A percentile compares a stretch with the other conserved stretches of the same genome.
Conservation (phyloP, 129 eudicot genomes). For the Calendula officinalis region DNA sequence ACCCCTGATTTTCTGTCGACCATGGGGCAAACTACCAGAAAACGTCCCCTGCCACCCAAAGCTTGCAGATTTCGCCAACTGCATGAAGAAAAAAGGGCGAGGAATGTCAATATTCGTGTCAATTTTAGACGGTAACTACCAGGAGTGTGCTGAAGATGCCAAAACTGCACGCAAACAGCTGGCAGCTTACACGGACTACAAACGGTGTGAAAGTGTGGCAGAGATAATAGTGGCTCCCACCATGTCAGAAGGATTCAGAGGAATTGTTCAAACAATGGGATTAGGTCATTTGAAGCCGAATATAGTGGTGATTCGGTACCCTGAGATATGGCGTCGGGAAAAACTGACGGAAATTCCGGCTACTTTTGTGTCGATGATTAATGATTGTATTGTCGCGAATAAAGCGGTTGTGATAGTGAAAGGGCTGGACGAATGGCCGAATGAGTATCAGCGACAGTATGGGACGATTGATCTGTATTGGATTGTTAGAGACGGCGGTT, state of each 20-base stretch:
- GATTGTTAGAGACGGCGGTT: slow-evolving; percentile 91
- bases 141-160: slow-evolving; percentile 80
- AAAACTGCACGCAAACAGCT: slow-evolving; percentile 70
- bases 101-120: slow-evolving; percentile 85
- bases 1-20: slow-evolving; percentile 87
- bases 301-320: slow-evolving; percentile 82
- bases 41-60: slow-evolving; percentile 93
- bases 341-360: slow-evolving; percentile 70
- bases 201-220: slow-evolving; percentile 82
- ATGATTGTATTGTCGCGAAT: slow-evolving; percentile 87
- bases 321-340: slow-evolving; percentile 90
- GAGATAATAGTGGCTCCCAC: slow-evolving; percentile 85
- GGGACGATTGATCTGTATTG: slow-evolving; percentile 89
- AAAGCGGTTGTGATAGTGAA: slow-evolving; percentile 85
- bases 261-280: slow-evolving; percentile 85
- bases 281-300: slow-evolving; percentile 88
- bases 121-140: slow-evolving; percentile 73
- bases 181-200: slow-evolving; percentile 73
- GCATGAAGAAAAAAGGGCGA: slow-evolving; percentile 89
- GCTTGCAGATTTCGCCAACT: slow-evolving; percentile 91
- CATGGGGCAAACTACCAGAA: slow-evolving; percentile 89
- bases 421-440: slow-evolving; percentile 95
- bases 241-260: slow-evolving; percentile 83
- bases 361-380: slow-evolving; percentile 78
- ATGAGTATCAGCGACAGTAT: slow-evolving; percentile 70